Conservation (phyloP, 1,284 basidiomycete genomes). For the Stereum hirsutum region DNA sequence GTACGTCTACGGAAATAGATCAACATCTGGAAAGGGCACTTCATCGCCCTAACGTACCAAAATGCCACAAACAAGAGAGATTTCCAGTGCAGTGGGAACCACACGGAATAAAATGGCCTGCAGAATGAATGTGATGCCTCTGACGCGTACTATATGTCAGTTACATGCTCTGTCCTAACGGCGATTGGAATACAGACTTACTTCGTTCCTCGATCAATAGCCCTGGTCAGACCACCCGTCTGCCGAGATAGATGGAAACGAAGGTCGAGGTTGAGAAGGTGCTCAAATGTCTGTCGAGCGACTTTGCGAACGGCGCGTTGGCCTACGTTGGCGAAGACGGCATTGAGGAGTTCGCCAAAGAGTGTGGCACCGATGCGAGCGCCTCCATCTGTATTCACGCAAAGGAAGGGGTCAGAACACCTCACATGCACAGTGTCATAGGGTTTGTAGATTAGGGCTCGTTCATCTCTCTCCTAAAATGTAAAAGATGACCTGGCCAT, state of each 20-base stretch:
- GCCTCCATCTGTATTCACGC: conserved; percentile 81
- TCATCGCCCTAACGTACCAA: no score
- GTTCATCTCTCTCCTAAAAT: no score
- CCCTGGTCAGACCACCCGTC: conserved; percentile 91
- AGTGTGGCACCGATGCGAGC: conserved; percentile 86
- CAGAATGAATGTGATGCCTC: conserved; percentile 93
- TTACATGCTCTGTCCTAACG: neutral
- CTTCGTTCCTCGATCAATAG: conserved; percentile 98
- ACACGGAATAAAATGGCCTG: conserved; percentile 94
- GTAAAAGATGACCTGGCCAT: no score
- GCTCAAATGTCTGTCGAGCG: conserved; percentile 88
- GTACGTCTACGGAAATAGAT: conserved; percentile 54
- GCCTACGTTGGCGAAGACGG: conserved; percentile 93
- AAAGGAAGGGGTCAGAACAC: no score
- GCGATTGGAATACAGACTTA: conserved; percentile 25
- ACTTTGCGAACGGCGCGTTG: conserved; percentile 93
- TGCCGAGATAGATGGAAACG: conserved; percentile 91
- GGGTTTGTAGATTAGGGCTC: no score
- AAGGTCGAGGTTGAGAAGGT: conserved; percentile 86
- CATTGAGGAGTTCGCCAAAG: conserved; percentile 90
- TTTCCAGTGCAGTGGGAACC: conserved; percentile 92
- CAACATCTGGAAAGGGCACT: neutral
- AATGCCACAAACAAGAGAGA: conserved; percentile 95
- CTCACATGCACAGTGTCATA: no score
- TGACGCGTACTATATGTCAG: conserved; percentile 25